Evolutionary conservation across 1,284 basidiomycete species (phyloP).

Genomic region (Heimioporus punctisporus): DNA sequence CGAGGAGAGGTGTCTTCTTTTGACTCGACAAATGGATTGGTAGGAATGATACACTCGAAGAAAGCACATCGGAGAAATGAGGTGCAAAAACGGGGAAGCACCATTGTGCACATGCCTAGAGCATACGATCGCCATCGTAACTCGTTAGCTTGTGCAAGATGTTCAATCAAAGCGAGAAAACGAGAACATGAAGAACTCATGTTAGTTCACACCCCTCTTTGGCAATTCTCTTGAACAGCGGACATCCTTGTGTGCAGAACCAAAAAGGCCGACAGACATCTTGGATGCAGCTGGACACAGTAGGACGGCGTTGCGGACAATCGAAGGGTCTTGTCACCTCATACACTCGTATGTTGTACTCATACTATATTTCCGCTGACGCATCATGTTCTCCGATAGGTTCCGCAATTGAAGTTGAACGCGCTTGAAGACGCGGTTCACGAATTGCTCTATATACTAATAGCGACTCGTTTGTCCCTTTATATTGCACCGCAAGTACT

Average conservation of each 20-base stretch:
- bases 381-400: constrained; percentile 7
- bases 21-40: not conserved
- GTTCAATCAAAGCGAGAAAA: constrained; percentile 8
- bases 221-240: too few species aligned
- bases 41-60: constrained; percentile 30
- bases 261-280: constrained; percentile 24
- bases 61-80: constrained; percentile 5
- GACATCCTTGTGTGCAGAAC: constrained; percentile 19
- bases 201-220: constrained; percentile 14
- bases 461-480: too few species aligned
- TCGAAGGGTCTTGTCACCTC: constrained; percentile 32
- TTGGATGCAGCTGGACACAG: constrained; percentile 26
- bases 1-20: too few species aligned
- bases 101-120: constrained; percentile 25
- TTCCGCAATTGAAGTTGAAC: constrained; percentile 34
- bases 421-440: constrained; percentile 25
- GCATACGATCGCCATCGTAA: constrained; percentile 30
- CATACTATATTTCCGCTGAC: too few species aligned
- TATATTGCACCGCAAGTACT: too few species aligned
- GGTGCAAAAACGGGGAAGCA: constrained; percentile 34
- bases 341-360: constrained; percentile 4
- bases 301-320: constrained; percentile 21
- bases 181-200: constrained; percentile 33
- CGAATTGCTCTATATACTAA: too few species aligned
- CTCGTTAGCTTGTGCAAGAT: constrained; percentile 19